phyloP scores from a whole-genome alignment of 2,329 filamentous ascomycete genomes.

The Arthrobotrys sphaeroides region DNA sequence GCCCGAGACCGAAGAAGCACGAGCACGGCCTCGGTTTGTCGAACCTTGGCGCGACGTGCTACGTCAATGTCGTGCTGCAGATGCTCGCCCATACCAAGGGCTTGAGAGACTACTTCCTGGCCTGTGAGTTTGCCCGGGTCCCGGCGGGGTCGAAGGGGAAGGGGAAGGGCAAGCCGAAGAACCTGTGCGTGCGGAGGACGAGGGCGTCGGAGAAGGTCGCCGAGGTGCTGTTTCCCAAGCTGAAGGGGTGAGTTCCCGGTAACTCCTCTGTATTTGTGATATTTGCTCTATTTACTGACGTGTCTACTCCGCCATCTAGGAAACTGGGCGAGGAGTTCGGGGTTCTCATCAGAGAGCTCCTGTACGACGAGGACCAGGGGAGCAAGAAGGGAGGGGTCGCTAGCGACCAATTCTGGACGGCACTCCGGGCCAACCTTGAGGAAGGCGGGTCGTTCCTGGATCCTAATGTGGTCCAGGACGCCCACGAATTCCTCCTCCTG shows the following conservation, averaged over 20 bases:
- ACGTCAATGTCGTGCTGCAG: constrained; percentile 49
- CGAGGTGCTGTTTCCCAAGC: constrained; percentile 29
- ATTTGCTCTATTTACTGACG: too few species aligned
- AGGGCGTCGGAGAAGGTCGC: constrained; percentile 38
- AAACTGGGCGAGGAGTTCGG: constrained; percentile 51
- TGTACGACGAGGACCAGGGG: constrained; percentile 26
- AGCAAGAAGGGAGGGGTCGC: constrained; percentile 34
- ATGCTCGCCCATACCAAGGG: constrained; percentile 34
- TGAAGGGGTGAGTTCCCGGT: constrained; percentile 49
- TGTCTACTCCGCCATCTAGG: neutral
- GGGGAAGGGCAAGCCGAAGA: constrained; percentile 34
- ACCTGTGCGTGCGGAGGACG: constrained; percentile 29
- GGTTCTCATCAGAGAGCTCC: constrained; percentile 30
- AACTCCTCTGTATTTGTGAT: too few species aligned
- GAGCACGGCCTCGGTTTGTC: constrained; percentile 47
- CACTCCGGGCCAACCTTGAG: constrained; percentile 43
- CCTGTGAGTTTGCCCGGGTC: constrained; percentile 33
- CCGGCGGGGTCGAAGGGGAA: constrained; percentile 1
- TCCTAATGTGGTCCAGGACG: constrained; percentile 46
- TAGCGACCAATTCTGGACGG: constrained; percentile 42
- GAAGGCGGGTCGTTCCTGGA: constrained; percentile 30
- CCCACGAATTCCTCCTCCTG: constrained; percentile 45
- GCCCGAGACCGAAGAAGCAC: constrained; percentile 21
- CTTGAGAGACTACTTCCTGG: constrained; percentile 42
- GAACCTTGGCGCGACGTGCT: constrained; percentile 48